phyloP scores from a whole-genome alignment of 495 filamentous ascomycete genomes.

The Aspergillus wentii region DNA sequence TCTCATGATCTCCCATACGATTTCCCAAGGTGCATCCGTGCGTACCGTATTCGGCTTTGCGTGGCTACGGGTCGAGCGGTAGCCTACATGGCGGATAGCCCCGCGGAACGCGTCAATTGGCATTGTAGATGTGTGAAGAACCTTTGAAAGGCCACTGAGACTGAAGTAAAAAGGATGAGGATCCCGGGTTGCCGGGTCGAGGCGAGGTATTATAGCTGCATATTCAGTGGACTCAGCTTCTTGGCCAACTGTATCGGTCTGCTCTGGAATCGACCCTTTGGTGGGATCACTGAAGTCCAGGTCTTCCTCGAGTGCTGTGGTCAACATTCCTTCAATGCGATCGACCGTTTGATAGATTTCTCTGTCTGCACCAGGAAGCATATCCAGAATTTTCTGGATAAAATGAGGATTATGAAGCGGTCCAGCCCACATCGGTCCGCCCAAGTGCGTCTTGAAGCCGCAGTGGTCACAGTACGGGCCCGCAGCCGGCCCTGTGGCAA shows the following conservation, averaged over 20 bases:
- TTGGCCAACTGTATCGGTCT: conserved; percentile 1
- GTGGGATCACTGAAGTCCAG: conserved; percentile 21
- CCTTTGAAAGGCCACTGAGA: conserved; percentile 63
- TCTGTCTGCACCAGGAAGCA: conserved; percentile 55
- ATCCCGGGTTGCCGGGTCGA: conserved; percentile 55
- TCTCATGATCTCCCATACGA: conserved; percentile 90
- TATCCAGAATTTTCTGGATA: conserved; percentile 66
- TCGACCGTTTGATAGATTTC: conserved; percentile 70
- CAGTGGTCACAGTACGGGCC: conserved; percentile 71
- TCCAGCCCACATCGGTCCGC: conserved; percentile 92
- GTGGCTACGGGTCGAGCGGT: conserved; percentile 76
- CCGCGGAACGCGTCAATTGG: conserved; percentile 68
- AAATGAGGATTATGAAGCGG: conserved; percentile 80
- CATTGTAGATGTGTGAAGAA: conserved; percentile 72
- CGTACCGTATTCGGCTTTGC: conserved; percentile 82
- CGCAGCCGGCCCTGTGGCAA: conserved; percentile 62
- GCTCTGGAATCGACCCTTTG: conserved; percentile 3
- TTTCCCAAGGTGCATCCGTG: conserved; percentile 83
- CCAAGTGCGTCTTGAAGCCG: conserved; percentile 77
- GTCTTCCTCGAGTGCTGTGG: conserved; percentile 76
- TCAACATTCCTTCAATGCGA: conserved; percentile 88
- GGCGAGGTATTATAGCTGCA: conserved; percentile 29
- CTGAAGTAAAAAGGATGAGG: conserved; percentile 82
- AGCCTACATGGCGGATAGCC: conserved; percentile 74
- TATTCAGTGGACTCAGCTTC: conserved; percentile 18